Evolutionary conservation across 2,329 filamentous ascomycete genomes (phyloP).

Genomic region (Fusarium solani-melongenae): DNA sequence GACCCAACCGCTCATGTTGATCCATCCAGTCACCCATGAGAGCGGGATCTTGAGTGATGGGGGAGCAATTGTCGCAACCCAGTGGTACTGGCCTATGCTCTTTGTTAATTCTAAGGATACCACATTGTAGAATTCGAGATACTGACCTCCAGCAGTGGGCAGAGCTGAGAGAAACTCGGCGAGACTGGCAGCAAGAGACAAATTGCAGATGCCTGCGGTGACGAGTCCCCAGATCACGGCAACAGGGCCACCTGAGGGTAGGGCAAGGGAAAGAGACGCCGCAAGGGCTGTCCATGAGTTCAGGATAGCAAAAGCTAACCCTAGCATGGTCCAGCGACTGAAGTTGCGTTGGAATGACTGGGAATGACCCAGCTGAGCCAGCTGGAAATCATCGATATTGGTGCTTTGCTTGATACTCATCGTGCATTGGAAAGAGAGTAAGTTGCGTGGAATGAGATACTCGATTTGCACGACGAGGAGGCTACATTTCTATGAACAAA

Average conservation of each 20-base stretch:
- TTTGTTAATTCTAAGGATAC: background rate
- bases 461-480: background rate
- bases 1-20: conserved; percentile 74
- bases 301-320: conserved; percentile 58
- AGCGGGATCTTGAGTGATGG: conserved; percentile 32
- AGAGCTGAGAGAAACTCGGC: conserved; percentile 77
- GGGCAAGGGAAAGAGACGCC: conserved; percentile 56
- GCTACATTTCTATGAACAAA: background rate
- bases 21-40: conserved; percentile 62
- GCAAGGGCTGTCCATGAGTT: conserved; percentile 61
- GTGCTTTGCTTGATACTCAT: conserved; percentile 18
- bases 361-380: conserved; percentile 34
- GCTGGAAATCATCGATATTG: conserved; percentile 32
- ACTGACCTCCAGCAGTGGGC: conserved; percentile 68
- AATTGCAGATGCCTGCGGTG: conserved; percentile 49
- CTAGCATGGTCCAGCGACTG: conserved; percentile 51
- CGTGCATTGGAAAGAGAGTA: background rate
- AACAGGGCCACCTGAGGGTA: conserved; percentile 72
- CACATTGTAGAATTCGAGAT: conserved; percentile 50
- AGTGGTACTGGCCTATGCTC: conserved; percentile 70
- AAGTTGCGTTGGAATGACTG: conserved; percentile 35
- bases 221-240: conserved; percentile 73
- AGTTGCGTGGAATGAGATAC: background rate
- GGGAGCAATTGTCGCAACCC: conserved; percentile 65
- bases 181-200: conserved; percentile 69